These are phyloP conservation scores for Pseudocercospora fijiensis DNA, from an alignment of 2,329 filamentous ascomycete genomes.

Conservation along the genomic window DNA sequence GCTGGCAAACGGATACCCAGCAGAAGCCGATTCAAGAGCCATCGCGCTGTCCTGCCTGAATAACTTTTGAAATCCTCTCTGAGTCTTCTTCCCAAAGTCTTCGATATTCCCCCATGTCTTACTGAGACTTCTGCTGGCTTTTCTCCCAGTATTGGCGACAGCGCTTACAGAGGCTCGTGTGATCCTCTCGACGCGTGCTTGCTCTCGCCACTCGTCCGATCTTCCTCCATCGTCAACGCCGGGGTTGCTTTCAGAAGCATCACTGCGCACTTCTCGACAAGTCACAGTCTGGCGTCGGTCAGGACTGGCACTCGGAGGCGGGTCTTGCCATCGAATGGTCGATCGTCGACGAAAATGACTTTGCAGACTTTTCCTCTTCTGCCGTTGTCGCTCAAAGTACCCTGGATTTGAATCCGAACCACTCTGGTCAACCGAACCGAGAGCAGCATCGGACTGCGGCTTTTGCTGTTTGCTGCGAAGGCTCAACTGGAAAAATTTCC, in stretches of 20 bases:
- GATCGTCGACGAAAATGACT: background rate
- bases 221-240: background rate
- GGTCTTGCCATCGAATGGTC: background rate
- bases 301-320: background rate
- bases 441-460: background rate
- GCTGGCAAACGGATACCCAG: background rate
- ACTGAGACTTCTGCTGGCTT: conserved; percentile 1
- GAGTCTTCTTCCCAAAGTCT: conserved; percentile 1
- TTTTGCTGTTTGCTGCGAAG: background rate
- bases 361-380: background rate
- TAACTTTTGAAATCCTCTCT: background rate
- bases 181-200: background rate
- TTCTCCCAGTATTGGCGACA: background rate
- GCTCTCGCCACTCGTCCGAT: background rate
- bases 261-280: background rate
- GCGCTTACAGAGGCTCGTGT: background rate
- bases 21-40: background rate
- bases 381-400: background rate
- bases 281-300: background rate
- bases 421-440: background rate
- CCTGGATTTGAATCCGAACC: background rate
- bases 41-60: conserved; percentile 1
- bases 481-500: background rate
- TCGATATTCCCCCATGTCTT: background rate
- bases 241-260: background rate